Percentiles rank a stretch among this genome's conserved stretches.
Conservation (phyloP, 805 yeast species). For the Saccharomyces eubayanus region DNA sequence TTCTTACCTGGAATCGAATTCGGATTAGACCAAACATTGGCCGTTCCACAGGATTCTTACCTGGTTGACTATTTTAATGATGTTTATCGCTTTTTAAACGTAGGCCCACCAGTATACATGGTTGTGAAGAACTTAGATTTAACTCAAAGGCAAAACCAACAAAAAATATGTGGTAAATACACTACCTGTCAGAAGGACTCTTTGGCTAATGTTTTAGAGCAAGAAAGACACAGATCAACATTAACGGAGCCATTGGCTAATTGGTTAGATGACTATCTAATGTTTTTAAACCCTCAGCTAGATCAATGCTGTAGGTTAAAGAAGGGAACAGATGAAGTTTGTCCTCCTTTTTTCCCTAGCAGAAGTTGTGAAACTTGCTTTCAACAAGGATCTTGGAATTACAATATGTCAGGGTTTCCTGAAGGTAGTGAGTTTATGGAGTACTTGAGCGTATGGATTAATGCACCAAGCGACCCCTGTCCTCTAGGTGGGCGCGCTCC, state of each 20-base stretch:
- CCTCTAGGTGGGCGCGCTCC: constrained; percentile 96
- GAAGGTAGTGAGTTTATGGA: constrained; percentile 60
- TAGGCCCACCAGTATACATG: constrained; percentile 89
- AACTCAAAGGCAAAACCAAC: constrained; percentile 55
- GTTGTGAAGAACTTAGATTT: constrained; percentile 64
- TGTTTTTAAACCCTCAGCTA: constrained; percentile 78
- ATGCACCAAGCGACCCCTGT: constrained; percentile 78
- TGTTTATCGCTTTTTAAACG: constrained; percentile 60
- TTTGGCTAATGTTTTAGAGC: constrained; percentile 70
- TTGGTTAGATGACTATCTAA: constrained; percentile 87
- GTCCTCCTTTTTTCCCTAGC: constrained; percentile 50
- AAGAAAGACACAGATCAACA: constrained; percentile 67
- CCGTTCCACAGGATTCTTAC: constrained; percentile 78
- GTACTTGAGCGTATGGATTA: constrained; percentile 74
- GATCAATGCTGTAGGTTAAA: constrained; percentile 78
- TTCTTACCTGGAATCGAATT: constrained; percentile 59
- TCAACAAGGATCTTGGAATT: constrained; percentile 54
- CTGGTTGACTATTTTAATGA: constrained; percentile 74
- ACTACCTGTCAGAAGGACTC: constrained; percentile 77
- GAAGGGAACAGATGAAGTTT: constrained; percentile 49
- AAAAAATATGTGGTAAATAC: constrained; percentile 76
- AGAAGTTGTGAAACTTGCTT: constrained; percentile 71
- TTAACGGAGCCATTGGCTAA: constrained; percentile 77
- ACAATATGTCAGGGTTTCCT: constrained; percentile 78
- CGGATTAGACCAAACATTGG: constrained; percentile 86